Percentiles rank a stretch among this genome's conserved stretches.
These are phyloP conservation scores for Volvox carteri DNA, from an alignment of 163 green algal species.

Conservation along the genomic window DNA sequence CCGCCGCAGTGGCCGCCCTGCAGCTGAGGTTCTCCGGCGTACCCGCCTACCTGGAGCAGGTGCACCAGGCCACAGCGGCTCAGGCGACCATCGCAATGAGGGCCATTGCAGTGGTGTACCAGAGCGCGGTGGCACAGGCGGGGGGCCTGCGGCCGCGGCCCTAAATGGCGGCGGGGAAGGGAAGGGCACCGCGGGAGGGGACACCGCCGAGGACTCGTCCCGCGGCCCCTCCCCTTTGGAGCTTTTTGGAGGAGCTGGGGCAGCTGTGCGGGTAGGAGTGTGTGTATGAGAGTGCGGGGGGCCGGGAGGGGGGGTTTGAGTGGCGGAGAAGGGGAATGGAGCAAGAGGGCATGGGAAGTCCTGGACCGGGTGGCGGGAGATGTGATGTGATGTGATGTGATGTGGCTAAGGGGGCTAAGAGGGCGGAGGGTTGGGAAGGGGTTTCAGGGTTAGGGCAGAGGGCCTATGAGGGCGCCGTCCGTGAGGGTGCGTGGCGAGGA, in stretches of 20 bases:
- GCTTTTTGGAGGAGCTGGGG: no score
- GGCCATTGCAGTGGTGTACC: conserved; percentile 34
- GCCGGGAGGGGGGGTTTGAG: no score
- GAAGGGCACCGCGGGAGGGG: no score
- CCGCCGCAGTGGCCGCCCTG: conserved; percentile 3
- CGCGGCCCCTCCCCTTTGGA: no score
- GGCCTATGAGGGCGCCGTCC: no score
- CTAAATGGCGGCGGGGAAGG: no score
- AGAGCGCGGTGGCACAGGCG: background rate
- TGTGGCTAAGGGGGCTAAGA: background rate
- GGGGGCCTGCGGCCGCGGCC: no score
- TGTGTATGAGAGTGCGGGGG: background rate
- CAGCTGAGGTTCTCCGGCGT: conserved; percentile 13
- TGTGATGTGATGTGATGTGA: background rate
- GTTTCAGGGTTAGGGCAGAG: background rate
- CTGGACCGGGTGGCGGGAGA: background rate
- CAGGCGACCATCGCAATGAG: conserved; percentile 31
- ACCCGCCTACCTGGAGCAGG: conserved; percentile 13
- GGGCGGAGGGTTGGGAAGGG: background rate
- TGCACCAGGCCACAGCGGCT: conserved; percentile 43
- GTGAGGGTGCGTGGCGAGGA: no score
- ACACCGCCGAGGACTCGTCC: no score
- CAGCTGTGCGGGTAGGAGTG: no score
- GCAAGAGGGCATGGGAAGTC: background rate
- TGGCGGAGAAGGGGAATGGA: background rate